These are phyloP conservation scores for Cercospora citrullina DNA, from an alignment of 2,329 filamentous ascomycete genomes.

Conservation along the genomic window DNA sequence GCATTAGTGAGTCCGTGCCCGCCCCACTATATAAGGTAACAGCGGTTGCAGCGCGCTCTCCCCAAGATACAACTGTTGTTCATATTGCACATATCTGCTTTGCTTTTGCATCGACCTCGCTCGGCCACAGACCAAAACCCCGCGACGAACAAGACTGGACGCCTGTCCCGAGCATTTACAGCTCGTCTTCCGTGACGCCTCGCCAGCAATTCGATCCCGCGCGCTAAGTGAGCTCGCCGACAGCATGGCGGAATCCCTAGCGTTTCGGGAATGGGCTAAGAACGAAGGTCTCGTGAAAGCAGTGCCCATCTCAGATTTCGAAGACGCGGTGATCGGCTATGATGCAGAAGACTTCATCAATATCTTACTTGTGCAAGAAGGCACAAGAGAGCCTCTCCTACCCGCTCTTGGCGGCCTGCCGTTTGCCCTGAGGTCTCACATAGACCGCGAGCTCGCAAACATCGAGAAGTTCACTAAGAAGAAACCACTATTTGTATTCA, in stretches of 20 bases:
- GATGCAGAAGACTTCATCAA: slow-evolving; percentile 80
- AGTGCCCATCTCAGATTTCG: slow-evolving; percentile 27
- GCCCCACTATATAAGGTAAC: slow-evolving; percentile 2
- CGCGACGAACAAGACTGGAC: background rate
- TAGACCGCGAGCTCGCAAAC: slow-evolving; percentile 72
- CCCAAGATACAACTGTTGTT: slow-evolving; percentile 2
- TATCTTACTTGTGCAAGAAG: slow-evolving; percentile 68
- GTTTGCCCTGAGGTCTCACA: slow-evolving; percentile 68
- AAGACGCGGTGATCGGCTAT: slow-evolving; percentile 38
- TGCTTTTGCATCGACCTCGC: background rate
- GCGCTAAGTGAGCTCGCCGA: slow-evolving; percentile 2
- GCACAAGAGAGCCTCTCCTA: slow-evolving; percentile 81
- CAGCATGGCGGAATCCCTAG: slow-evolving; percentile 21
- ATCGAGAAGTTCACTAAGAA: slow-evolving; percentile 65
- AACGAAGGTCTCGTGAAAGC: slow-evolving; percentile 16
- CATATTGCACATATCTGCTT: background rate
- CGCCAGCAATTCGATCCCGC: background rate
- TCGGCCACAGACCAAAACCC: background rate
- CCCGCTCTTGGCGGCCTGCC: slow-evolving; percentile 87
- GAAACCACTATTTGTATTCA: slow-evolving; percentile 86
- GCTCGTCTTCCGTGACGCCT: background rate
- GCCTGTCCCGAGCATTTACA: background rate
- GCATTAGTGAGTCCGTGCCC: slow-evolving; percentile 2
- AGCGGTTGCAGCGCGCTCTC: background rate
- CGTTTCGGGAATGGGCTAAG: slow-evolving; percentile 28